phyloP scores from a whole-genome alignment of 192 early-diverging fungal species.

The Linderina pennispora region DNA sequence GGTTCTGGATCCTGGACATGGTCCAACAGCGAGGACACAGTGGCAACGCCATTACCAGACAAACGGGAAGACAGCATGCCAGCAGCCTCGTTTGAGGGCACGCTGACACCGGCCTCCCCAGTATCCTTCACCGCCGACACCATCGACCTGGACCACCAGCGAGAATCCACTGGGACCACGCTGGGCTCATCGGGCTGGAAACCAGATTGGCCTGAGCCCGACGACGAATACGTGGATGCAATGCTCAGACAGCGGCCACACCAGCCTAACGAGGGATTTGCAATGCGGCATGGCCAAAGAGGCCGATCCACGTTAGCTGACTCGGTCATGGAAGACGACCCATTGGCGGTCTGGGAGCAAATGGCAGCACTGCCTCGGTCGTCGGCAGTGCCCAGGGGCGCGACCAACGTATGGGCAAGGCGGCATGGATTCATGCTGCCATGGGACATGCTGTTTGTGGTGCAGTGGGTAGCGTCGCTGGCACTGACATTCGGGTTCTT shows the following conservation, averaged over 20 bases:
- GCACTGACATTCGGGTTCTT: constrained; percentile 13
- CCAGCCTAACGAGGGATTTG: no score
- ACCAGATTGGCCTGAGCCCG: constrained; percentile 36
- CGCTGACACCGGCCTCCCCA: no score
- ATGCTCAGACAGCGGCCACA: constrained; percentile 18
- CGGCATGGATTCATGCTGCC: constrained; percentile 28
- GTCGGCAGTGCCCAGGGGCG: constrained; percentile 12
- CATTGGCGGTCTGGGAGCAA: constrained; percentile 21
- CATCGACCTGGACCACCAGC: no score
- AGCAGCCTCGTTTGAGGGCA: no score
- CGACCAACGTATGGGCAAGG: constrained; percentile 28
- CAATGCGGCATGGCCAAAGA: no score
- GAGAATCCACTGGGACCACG: no score
- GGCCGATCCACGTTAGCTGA: no score
- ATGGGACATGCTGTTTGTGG: constrained; percentile 21
- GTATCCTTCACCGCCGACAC: no score
- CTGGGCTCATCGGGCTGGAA: constrained; percentile 13
- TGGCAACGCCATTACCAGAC: no score
- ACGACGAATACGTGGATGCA: constrained; percentile 14
- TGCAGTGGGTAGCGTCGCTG: constrained; percentile 22
- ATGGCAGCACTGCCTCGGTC: constrained; percentile 5
- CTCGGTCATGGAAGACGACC: constrained; percentile 10
- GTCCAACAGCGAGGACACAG: no score
- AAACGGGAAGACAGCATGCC: no score
- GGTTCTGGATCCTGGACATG: no score